A percentile compares a stretch with the other conserved stretches of the same genome.
phyloP scores from a whole-genome alignment of 2,329 filamentous ascomycete species.

The Penicillium vulpinum region DNA sequence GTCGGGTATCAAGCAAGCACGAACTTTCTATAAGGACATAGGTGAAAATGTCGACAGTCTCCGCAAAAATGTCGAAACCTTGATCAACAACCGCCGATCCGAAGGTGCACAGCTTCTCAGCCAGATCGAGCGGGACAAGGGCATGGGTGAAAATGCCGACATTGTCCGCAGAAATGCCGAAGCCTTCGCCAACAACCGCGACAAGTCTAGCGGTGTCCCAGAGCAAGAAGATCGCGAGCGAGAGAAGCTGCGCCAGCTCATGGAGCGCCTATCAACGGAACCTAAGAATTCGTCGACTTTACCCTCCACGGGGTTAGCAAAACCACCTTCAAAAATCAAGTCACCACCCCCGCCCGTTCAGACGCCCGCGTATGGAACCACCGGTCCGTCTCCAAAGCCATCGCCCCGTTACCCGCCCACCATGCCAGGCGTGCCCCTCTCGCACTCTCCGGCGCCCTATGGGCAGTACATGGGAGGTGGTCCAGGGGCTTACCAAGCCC shows the following conservation, averaged over 20 bases:
- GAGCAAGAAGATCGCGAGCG: slow-evolving; percentile 75
- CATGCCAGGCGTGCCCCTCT: slow-evolving; percentile 30
- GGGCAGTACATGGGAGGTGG: slow-evolving; percentile 33
- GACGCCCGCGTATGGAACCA: slow-evolving; percentile 32
- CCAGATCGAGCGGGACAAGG: slow-evolving; percentile 80
- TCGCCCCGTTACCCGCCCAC: slow-evolving; percentile 38
- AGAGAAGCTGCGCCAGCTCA: slow-evolving; percentile 80
- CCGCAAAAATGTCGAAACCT: slow-evolving; percentile 93
- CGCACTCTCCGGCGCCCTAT: slow-evolving; percentile 40
- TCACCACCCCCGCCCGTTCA: slow-evolving; percentile 39
- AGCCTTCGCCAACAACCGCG: slow-evolving; percentile 88
- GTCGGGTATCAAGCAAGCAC: slow-evolving; percentile 81
- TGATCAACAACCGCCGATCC: slow-evolving; percentile 88
- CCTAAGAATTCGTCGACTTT: slow-evolving; percentile 35
- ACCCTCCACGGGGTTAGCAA: slow-evolving; percentile 44
- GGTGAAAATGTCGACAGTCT: slow-evolving; percentile 88
- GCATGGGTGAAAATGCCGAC: slow-evolving; percentile 88
- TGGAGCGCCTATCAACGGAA: slow-evolving; percentile 94
- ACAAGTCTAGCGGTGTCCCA: slow-evolving; percentile 51
- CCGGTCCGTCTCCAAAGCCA: slow-evolving; percentile 44
- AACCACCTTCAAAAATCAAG: slow-evolving; percentile 47
- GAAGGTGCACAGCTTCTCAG: slow-evolving; percentile 88
- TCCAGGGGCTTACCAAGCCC: slow-evolving; percentile 30
- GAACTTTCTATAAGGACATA: slow-evolving; percentile 95
- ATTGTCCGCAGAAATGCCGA: slow-evolving; percentile 95